Evolutionary conservation across 1,284 basidiomycete genomes (phyloP).

Genomic region (Agroathelia rolfsii): DNA sequence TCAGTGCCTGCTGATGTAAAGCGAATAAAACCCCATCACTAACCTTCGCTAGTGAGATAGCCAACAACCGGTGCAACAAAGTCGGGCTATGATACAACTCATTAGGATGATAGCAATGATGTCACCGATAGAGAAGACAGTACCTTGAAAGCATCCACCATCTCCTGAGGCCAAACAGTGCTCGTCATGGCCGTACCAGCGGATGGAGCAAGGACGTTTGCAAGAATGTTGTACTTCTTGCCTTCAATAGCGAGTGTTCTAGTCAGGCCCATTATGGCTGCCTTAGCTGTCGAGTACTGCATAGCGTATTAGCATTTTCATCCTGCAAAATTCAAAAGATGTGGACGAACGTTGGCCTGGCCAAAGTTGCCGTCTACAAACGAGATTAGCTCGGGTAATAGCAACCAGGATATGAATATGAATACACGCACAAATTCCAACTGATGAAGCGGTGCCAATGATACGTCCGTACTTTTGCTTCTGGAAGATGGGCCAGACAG

Average conservation of each 20-base stretch:
- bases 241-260: constrained; percentile 90
- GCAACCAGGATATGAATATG: constrained; percentile 1
- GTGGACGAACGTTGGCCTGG: constrained; percentile 61
- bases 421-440: constrained; percentile 72
- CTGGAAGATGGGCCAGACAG: constrained; percentile 95
- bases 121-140: background rate
- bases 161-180: constrained; percentile 84
- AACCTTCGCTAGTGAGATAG: constrained; percentile 76
- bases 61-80: constrained; percentile 89
- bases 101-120: constrained; percentile 1
- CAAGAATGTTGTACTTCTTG: constrained; percentile 81
- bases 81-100: constrained; percentile 52
- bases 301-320: constrained; percentile 1
- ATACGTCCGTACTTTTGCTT: constrained; percentile 97
- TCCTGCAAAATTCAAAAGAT: background rate
- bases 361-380: constrained; percentile 85
- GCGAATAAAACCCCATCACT: constrained; percentile 5
- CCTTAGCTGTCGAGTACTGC: constrained; percentile 88
- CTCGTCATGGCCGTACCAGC: constrained; percentile 90
- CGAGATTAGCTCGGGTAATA: constrained; percentile 1
- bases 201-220: constrained; percentile 83
- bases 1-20: constrained; percentile 7
- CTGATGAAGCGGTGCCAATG: constrained; percentile 87
- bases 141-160: constrained; percentile 90
- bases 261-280: constrained; percentile 86